Percentiles rank a stretch among this genome's conserved stretches.
These are phyloP conservation scores for Linderina pennispora DNA, from an alignment of 192 early-diverging fungal genomes.

Conservation along the genomic window DNA sequence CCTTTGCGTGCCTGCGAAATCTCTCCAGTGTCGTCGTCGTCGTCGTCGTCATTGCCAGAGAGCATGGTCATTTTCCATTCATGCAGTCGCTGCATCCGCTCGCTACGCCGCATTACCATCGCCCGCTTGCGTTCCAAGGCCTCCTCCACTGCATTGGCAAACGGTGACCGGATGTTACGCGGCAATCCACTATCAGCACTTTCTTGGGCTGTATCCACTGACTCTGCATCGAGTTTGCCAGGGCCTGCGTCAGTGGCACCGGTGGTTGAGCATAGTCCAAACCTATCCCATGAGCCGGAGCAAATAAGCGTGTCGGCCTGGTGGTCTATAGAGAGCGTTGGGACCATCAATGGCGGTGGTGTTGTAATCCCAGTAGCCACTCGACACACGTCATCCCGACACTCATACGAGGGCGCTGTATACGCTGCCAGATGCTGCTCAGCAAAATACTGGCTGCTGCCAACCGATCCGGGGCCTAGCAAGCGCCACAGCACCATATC, in stretches of 20 bases:
- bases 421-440: neutral
- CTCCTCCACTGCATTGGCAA: constrained; percentile 27
- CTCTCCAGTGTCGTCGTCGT: too few species aligned
- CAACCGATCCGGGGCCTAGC: neutral
- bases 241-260: constrained; percentile 9
- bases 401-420: constrained; percentile 4
- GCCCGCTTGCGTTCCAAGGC: constrained; percentile 12
- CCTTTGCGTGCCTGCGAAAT: too few species aligned
- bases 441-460: neutral
- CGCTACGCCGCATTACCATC: constrained; percentile 9
- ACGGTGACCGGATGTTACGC: constrained; percentile 14
- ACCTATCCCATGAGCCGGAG: neutral
- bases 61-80: constrained; percentile 7
- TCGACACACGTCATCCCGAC: constrained; percentile 2
- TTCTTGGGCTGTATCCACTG: too few species aligned
- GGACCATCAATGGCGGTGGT: neutral
- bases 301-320: neutral
- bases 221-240: too few species aligned
- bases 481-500: constrained; percentile 11
- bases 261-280: neutral
- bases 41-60: too few species aligned
- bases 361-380: neutral
- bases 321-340: neutral
- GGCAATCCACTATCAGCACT: neutral
- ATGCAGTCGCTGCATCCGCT: constrained; percentile 8